Percentiles rank a stretch among this genome's conserved stretches.
These are phyloP conservation scores for Chalciporus sphaerocephalus DNA, from an alignment of 768 basidiomycete genomes.

Conservation along the genomic window DNA sequence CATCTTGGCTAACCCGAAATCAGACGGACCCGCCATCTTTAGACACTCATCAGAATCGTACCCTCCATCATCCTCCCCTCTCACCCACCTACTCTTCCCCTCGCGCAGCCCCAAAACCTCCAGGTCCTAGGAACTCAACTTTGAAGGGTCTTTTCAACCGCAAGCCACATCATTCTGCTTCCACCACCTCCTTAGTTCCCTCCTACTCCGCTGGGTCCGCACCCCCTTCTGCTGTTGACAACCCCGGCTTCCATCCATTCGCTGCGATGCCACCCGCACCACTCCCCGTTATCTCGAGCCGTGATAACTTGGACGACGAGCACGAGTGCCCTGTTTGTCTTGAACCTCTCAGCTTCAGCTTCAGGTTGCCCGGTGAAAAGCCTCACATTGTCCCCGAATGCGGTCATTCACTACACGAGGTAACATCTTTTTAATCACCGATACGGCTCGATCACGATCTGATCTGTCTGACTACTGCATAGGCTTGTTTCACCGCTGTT, in stretches of 20 bases:
- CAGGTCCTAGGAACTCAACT: constrained; percentile 32
- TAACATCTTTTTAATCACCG: constrained; percentile 26
- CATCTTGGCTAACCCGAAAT: constrained; percentile 39
- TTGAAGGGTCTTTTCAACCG: constrained; percentile 48
- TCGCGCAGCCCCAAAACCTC: constrained; percentile 26
- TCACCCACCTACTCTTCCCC: constrained; percentile 43
- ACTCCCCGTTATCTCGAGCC: constrained; percentile 67
- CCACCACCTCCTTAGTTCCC: constrained; percentile 49
- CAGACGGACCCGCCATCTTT: constrained; percentile 35
- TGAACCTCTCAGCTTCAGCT: constrained; percentile 89
- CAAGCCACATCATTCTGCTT: constrained; percentile 39
- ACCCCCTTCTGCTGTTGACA: constrained; percentile 35
- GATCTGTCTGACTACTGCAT: constrained; percentile 4
- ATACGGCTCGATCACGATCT: background rate
- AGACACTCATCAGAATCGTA: constrained; percentile 29
- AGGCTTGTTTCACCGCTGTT: constrained; percentile 96
- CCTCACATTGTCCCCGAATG: constrained; percentile 97
- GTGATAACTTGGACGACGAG: constrained; percentile 66
- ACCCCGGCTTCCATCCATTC: constrained; percentile 46
- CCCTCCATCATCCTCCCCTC: constrained; percentile 35
- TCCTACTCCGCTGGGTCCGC: constrained; percentile 38
- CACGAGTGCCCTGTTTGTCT: constrained; percentile 96
- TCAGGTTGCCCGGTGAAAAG: constrained; percentile 92
- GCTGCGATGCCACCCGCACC: constrained; percentile 59
- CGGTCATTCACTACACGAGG: constrained; percentile 96